Base-by-base conservation (phyloP, 2,329 filamentous ascomycete species). In the Sclerotinia nivalis region DNA sequence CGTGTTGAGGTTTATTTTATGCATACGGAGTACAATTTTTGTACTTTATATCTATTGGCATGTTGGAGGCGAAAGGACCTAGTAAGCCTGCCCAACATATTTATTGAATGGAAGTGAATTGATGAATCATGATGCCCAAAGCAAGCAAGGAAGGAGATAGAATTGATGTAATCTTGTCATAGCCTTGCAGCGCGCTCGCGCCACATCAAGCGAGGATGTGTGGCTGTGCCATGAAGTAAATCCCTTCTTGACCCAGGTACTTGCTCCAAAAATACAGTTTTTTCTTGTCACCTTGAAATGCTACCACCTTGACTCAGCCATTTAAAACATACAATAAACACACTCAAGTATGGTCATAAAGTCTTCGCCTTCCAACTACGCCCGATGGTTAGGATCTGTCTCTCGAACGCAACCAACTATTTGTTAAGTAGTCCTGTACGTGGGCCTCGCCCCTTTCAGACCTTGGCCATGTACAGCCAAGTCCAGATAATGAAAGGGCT, bases 21-120 rank as follows among this genome's bases (percentile, higher is more conserved):
- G 47, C 34, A 49, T 65, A 65, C n/a, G 47, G 47, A 52, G 61
- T 65, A 52, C 34, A 52, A 54, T 31, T 34, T 65, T 65, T 52
- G 61, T 31, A 52, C 22, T 65, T 28, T 52, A 18, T 13, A 28
- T 1, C 13, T 28, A 18, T 13, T 40, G 47, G 12, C 12, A 40
- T 20, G 15, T 22, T 28, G 61, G n/a, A 65, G 2, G 47, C 7
- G 22, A 52, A 37, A 34, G 25, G 15, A 28, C 43, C 40, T 18
- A 67, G 34, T 47, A 28, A 52, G 40, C 34, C 49, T 65, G 18
- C 34, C n/a, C 31, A 65, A 40, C 61, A 65, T 65, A 20, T 52
- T 65, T 37, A 25, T 25, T 28, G 61, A 52, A 15, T 40, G n/a
- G 15, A 40, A 40, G 34, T 59, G 49, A 20, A 65, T 65, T 49